Evolutionary conservation across 1,139 yeast species (phyloP).

Genomic region (Candida pseudoviswanathii): DNA sequence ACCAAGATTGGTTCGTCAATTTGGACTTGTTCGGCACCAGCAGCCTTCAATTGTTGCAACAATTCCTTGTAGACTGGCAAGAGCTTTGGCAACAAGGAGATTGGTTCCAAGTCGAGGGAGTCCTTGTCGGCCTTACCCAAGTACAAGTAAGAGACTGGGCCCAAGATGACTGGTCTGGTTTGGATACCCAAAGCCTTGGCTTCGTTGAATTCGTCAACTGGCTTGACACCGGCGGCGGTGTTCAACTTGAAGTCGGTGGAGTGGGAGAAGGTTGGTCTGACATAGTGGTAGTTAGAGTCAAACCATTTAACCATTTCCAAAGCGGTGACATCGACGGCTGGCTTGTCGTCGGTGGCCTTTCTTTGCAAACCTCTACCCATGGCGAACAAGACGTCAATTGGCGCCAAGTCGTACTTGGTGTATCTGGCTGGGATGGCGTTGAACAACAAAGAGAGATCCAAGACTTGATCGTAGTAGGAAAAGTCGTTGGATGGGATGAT

Average conservation of each 20-base stretch:
- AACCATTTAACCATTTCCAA: conserved; percentile 99
- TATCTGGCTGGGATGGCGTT: conserved; percentile 97
- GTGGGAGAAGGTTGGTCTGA: conserved; percentile 98
- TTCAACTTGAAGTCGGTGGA: conserved; percentile 94
- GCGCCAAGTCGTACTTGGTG: conserved; percentile 85
- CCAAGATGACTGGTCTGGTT: conserved; percentile 96
- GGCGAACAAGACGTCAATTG: conserved; percentile 93
- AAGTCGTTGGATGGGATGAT: conserved; percentile 96
- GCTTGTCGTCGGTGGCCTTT: conserved; percentile 82
- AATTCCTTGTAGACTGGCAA: conserved; percentile 91
- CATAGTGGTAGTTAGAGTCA: conserved; percentile 99
- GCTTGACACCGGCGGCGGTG: conserved; percentile 73
- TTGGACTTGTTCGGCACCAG: conserved; percentile 96
- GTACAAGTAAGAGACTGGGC: conserved; percentile 93
- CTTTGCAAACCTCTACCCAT: conserved; percentile 99
- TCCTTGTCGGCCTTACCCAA: conserved; percentile 99
- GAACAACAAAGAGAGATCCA: conserved; percentile 89
- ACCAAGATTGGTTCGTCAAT: conserved; percentile 97
- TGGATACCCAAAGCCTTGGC: conserved; percentile 95
- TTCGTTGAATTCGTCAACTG: conserved; percentile 96
- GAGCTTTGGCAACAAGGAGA: conserved; percentile 81
- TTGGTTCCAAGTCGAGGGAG: conserved; percentile 92
- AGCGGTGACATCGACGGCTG: conserved; percentile 97
- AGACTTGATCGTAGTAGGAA: conserved; percentile 96
- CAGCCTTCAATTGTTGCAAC: conserved; percentile 81